A percentile compares a stretch with the other conserved stretches of the same genome.
These are phyloP conservation scores for Phoma sp. DNA, from an alignment of 2,329 filamentous ascomycete species.

Conservation along the genomic window DNA sequence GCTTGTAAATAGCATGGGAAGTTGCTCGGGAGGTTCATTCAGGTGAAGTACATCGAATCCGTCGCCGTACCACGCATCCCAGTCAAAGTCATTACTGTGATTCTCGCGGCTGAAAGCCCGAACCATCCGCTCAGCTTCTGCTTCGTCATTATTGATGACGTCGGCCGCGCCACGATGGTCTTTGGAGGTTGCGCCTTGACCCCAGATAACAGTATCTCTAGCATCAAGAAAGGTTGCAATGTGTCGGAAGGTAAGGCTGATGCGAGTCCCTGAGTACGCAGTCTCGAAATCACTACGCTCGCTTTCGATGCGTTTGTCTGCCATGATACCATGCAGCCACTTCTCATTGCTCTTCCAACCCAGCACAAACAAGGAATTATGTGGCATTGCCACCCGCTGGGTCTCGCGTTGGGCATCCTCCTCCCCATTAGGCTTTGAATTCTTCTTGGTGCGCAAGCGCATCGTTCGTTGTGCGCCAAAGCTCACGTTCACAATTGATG, in stretches of 20 bases:
- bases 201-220: constrained; percentile 77
- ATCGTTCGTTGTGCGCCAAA: constrained; percentile 91
- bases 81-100: constrained; percentile 70
- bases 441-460: constrained; percentile 82
- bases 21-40: constrained; percentile 33
- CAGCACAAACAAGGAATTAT: constrained; percentile 87
- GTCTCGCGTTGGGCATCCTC: constrained; percentile 56
- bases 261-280: constrained; percentile 76
- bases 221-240: constrained; percentile 84
- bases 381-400: constrained; percentile 76
- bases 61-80: constrained; percentile 74
- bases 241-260: constrained; percentile 87
- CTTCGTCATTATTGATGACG: constrained; percentile 72
- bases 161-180: constrained; percentile 62
- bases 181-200: constrained; percentile 83
- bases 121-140: constrained; percentile 72
- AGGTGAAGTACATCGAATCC: constrained; percentile 85
- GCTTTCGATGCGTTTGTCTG: constrained; percentile 74
- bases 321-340: constrained; percentile 91
- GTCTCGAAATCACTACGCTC: constrained; percentile 75
- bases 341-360: constrained; percentile 80
- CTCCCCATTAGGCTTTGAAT: constrained; percentile 24
- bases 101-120: constrained; percentile 87
- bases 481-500: constrained; percentile 89
- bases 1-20: constrained; percentile 48